Evolutionary conservation across 441 rosid genomes (phyloP), one percentile per base, ranked within the genome.

Genomic region (Oxalis stricta): DNA sequence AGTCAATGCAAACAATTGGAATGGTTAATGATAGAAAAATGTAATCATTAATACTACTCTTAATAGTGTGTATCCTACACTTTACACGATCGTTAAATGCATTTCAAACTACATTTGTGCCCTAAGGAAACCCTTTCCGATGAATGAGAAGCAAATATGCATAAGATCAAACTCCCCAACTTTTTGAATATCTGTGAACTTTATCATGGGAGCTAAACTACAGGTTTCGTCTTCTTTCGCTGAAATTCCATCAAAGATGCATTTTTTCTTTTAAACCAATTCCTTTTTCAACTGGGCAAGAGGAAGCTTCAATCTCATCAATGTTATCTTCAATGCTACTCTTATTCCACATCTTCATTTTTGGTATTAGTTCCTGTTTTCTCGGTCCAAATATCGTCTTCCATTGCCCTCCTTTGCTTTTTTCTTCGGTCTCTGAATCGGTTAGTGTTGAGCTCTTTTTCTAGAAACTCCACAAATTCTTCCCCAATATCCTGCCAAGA

Each of bases 381-480:
- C 28, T 58, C 66, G 1, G 55, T 29, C 10, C 65, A 62, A 38
- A 66, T 58, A 45, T 57, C 54, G 33, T 24, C 56, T 37, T 52
- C 53, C 48, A 44, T 43, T 56, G 47, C 39, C 48, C 50, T 31
- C 40, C 53, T 10, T n/a, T 17, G 18, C 23, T 39, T 30, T 63
- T 40, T 33, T 54, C 63, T 33, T 73, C 73, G 38, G 16, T 50
- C 9, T 75, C 82, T 29, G 60, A 28, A 8, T 81, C 93, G 5
- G 73, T 52, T 59, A 91, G n/a, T 70, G 66, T 75, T 86, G 37
- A 91, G 82, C 69, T 91, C 96, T 68, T 85, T 85, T 72, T 91
- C 96, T 28, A 85, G 76, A 54, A 85, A 91, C 53, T 85, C 96
- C 50, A 91, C 99, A 50, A 91, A 83, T 24, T 85, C 99, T 74